A percentile compares a stretch with the other conserved stretches of the same genome.
phyloP scores from a whole-genome alignment of 2,329 filamentous ascomycete species.

The Rhinocladiella similis region DNA sequence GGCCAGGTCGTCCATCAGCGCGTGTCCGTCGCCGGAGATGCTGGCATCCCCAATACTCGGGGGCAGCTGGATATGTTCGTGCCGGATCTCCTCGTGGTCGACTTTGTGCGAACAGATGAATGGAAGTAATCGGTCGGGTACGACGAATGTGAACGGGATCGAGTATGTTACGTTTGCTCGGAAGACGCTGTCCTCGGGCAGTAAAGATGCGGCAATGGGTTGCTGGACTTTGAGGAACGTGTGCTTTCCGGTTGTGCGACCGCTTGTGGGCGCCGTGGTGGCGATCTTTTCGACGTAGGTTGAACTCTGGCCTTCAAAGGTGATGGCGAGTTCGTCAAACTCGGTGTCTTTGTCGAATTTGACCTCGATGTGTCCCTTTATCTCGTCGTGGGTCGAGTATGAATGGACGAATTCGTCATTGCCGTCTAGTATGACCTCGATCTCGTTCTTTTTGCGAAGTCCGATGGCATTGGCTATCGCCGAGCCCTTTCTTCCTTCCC shows the following conservation, averaged over 20 bases:
- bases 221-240: conserved; percentile 64
- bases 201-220: conserved; percentile 54
- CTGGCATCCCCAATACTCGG: conserved; percentile 62
- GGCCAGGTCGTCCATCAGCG: conserved; percentile 60
- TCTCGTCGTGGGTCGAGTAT: conserved; percentile 36
- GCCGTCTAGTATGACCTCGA: conserved; percentile 31
- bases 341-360: conserved; percentile 32
- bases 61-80: conserved; percentile 59
- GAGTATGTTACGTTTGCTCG: conserved; percentile 57
- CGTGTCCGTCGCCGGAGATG: conserved; percentile 50
- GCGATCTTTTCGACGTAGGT: conserved; percentile 54
- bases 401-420: conserved; percentile 27
- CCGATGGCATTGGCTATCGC: conserved; percentile 23
- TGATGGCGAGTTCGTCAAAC: conserved; percentile 33
- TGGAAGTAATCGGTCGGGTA: conserved; percentile 61
- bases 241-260: conserved; percentile 57
- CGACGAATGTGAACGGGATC: conserved; percentile 64
- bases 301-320: conserved; percentile 32
- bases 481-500: conserved; percentile 21
- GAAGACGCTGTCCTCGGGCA: conserved; percentile 57
- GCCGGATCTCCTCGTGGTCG: conserved; percentile 52
- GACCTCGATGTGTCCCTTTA: conserved; percentile 33
- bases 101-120: conserved; percentile 58
- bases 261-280: conserved; percentile 52
- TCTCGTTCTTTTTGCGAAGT: conserved; percentile 25